Percentiles rank a stretch among this genome's conserved stretches.
Evolutionary conservation across 768 basidiomycete species (phyloP).

Genomic region (Amanita phalloides): DNA sequence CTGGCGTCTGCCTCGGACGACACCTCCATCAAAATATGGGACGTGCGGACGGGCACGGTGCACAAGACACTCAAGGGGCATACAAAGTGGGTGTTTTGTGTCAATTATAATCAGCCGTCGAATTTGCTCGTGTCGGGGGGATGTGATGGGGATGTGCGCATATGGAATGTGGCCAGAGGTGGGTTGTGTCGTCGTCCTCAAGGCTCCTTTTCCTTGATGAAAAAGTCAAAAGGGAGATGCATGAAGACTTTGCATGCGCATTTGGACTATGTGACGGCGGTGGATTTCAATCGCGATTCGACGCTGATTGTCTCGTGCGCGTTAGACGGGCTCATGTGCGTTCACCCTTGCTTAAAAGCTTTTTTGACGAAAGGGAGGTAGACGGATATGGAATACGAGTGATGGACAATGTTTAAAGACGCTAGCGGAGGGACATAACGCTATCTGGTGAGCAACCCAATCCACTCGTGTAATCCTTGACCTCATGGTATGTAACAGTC

Average conservation of each 20-base stretch:
- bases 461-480: neutral
- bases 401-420: conserved; percentile 96
- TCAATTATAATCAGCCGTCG: conserved; percentile 83
- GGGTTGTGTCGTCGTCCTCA: neutral
- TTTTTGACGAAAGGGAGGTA: conserved; percentile 18
- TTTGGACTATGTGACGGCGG: conserved; percentile 89
- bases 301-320: conserved; percentile 87
- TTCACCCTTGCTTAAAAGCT: neutral
- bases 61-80: conserved; percentile 72
- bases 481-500: conserved; percentile 30
- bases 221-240: conserved; percentile 49
- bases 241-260: conserved; percentile 87
- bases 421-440: conserved; percentile 80
- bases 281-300: conserved; percentile 89
- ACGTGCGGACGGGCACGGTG: conserved; percentile 70
- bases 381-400: conserved; percentile 91
- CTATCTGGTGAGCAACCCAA: conserved; percentile 51
- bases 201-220: neutral
- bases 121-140: conserved; percentile 88
- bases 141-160: conserved; percentile 84
- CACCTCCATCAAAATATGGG: conserved; percentile 82
- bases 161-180: conserved; percentile 90
- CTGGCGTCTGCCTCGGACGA: conserved; percentile 93
- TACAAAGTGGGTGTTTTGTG: conserved; percentile 80
- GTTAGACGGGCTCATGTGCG: conserved; percentile 90